Conservation (phyloP, 108 stramenopile genomes). For the Schizochytrium sp. region DNA sequence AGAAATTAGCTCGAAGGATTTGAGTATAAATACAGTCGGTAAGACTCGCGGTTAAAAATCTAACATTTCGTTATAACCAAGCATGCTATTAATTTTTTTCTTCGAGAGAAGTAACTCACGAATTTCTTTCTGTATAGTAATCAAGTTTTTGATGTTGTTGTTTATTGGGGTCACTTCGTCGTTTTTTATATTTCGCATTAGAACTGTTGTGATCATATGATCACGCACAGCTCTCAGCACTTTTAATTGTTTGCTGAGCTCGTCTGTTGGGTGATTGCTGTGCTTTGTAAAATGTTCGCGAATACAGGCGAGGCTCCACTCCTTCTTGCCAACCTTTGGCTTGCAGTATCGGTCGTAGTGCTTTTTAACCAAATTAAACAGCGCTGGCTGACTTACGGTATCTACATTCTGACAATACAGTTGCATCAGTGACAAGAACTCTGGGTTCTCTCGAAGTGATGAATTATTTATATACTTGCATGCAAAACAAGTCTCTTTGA, state of each 20-base stretch:
- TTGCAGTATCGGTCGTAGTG: background rate
- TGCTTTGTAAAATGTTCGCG: background rate
- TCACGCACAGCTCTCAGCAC: background rate
- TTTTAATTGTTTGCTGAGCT: background rate
- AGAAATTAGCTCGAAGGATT: no score
- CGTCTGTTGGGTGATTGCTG: background rate
- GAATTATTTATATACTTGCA: background rate
- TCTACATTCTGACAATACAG: no score
- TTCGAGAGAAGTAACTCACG: background rate
- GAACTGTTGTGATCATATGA: background rate
- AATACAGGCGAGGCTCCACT: background rate
- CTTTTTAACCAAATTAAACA: background rate
- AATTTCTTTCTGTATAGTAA: constrained; percentile 1
- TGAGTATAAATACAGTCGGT: no score
- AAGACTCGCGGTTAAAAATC: no score
- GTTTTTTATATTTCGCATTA: background rate
- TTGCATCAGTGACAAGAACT: background rate
- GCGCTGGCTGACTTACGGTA: background rate
- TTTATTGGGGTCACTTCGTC: background rate
- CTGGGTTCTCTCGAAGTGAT: background rate
- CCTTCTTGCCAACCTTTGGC: no score
- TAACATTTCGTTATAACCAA: background rate
- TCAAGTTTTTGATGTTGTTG: background rate
- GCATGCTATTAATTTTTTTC: background rate
- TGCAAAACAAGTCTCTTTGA: background rate